Evolutionary conservation across 352 stramenopile genomes (phyloP), one percentile per base, ranked within the genome.

Genomic region (Pythium scleroteichum): DNA sequence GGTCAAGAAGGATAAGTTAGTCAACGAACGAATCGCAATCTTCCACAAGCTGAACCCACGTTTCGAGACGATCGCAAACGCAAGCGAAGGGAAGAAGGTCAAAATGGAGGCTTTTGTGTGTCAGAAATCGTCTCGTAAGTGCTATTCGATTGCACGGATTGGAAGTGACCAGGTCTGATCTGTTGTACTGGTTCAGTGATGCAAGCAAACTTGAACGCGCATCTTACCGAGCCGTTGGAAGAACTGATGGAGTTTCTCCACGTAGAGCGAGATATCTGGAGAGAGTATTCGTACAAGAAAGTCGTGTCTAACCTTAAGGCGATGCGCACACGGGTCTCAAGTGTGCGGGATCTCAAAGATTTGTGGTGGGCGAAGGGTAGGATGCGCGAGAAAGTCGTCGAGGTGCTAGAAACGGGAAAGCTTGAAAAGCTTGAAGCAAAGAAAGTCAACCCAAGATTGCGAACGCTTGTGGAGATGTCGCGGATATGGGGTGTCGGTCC

Each of bases 241-340:
- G 79, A 92, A 48, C 72, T 94, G 29, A 90, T 94, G 69, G 81
- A 89, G 67, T 94, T 85, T 61, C 58, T 94, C 4, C 71, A 87
- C 23, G 80, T 90, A 10, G 85, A 94, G 51, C 69, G 70, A 16
- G 83, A 92, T 49, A 72, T 88, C 24, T 92, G 85, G 85, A 69
- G 85, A 17, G 79, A 88, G 51, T 91, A 90, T 47, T 89, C 84
- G 66, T 92, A 94, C 67, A 94, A 92, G 76, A 90, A 90, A 82
- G 69, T 89, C 16, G 68, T 90, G 3, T 79, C 75, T 2, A 92
- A 79, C 27, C 62, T 94, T 10, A 94, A 92, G 67, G 66, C 77
- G 0, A 81, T 86, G 69, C 71, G 77, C 26, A 66, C 66, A 6
- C 68, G 81, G 1, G 70, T 94, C 17, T 88, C 72, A 33, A 87